Base-by-base conservation (phyloP, 140 eudicot species). In the Anethum foeniculum region DNA sequence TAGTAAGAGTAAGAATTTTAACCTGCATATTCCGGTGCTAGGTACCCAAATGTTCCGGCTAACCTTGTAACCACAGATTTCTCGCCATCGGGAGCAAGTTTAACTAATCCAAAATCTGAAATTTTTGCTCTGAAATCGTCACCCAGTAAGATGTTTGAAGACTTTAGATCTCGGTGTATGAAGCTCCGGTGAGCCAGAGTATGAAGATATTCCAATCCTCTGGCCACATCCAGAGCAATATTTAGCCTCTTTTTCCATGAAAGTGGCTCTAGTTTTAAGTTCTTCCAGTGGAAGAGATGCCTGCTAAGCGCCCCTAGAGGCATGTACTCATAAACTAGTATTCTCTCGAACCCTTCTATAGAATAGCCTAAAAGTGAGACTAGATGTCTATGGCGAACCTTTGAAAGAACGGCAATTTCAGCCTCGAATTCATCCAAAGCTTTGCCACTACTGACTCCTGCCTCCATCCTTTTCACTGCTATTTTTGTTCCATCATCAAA, bases 1-100 rank as follows among this genome's bases (percentile, higher is more conserved):
- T 68, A 60, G 54, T 38, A n/a, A 43, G 62, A 43, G 25, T 19
- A 23, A 75, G 12, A 56, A 52, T 80, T 41, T 76, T 82, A 89
- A 95, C 99, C 97, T 32, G 99, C 99, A 90, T 95, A 95, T 83
- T 95, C 99, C 71, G 99, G 99, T 11, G 99, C 99, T 82, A 95
- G 94, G 82, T 92, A 95, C 11, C 99, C 97, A 49, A 95, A 95
- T 2, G 97, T 95, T 69, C 99, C 99, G 3, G 99, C 99, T 58
- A 95, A 87, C 71, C 93, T 84, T 9, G 99, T 95, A 19, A 85
- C 88, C 18, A 95, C 92, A 1, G 97, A 95, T 75, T 85, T 87
- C 81, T 85, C 97, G 4, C 89, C 89, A 68, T 92, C 90, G n/a
- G 99, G 99, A 39, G 97, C 99, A 71, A 92, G 92, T 86, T 95